A percentile compares a stretch with the other conserved stretches of the same genome.
These are phyloP conservation scores for Exophiala lecanii-corni DNA, from an alignment of 2,329 filamentous ascomycete species.

Conservation along the genomic window DNA sequence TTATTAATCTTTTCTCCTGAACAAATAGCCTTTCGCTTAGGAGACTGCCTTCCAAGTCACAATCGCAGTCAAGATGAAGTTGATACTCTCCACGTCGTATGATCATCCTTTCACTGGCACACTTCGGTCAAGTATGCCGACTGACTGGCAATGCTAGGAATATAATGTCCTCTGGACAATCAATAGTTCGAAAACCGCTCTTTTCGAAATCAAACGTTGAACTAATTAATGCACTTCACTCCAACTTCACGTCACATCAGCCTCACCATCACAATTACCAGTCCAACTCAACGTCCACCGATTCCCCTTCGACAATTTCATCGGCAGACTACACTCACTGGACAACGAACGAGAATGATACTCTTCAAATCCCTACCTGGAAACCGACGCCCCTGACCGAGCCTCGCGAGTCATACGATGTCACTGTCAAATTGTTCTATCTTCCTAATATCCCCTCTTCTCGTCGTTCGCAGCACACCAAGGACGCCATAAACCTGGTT, in stretches of 20 bases:
- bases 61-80: slow-evolving; percentile 58
- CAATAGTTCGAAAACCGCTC: slow-evolving; percentile 74
- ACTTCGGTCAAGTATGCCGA: background rate
- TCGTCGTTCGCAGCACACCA: slow-evolving; percentile 64
- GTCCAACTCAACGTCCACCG: slow-evolving; percentile 19
- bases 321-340: slow-evolving; percentile 45
- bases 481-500: slow-evolving; percentile 75
- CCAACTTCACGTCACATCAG: slow-evolving; percentile 63
- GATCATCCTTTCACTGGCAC: slow-evolving; percentile 20
- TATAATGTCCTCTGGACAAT: slow-evolving; percentile 77
- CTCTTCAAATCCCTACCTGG: slow-evolving; percentile 72
- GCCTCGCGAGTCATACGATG: slow-evolving; percentile 80
- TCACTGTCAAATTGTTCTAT: slow-evolving; percentile 94
- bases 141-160: slow-evolving; percentile 51
- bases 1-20: too few relatives aligned
- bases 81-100: slow-evolving; percentile 85
- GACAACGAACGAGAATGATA: slow-evolving; percentile 60
- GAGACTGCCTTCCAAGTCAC: too few relatives aligned
- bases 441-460: slow-evolving; percentile 65
- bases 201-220: slow-evolving; percentile 87
- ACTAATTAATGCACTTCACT: slow-evolving; percentile 79
- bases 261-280: slow-evolving; percentile 51
- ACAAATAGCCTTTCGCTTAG: too few relatives aligned
- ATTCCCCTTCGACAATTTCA: slow-evolving; percentile 30
- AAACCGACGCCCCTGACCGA: slow-evolving; percentile 71